Percentiles rank a stretch among this genome's conserved stretches.
Evolutionary conservation across 345 rosid genomes (phyloP).

Genomic region (Rhodamnia argentea): DNA sequence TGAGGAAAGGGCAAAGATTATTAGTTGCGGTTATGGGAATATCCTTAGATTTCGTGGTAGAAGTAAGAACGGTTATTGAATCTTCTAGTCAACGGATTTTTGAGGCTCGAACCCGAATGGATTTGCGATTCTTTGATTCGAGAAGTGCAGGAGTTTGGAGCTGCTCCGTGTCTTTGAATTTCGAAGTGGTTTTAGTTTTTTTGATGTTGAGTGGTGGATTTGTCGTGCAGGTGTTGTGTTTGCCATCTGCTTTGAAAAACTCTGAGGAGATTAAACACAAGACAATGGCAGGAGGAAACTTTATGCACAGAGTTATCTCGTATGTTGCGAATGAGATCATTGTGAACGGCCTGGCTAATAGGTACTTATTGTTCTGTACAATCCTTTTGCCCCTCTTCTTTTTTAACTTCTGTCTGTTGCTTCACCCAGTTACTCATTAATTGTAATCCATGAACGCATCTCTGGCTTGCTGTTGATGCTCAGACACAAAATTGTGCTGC

Average conservation of each 20-base stretch:
- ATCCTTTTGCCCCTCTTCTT: not conserved
- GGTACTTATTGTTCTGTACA: constrained; percentile 20
- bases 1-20: not conserved
- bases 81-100: too few species aligned
- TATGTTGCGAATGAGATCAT: constrained; percentile 72
- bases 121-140: not conserved
- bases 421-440: not conserved
- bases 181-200: not conserved
- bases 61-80: too few species aligned
- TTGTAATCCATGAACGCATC: not conserved
- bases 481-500: not conserved
- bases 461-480: not conserved
- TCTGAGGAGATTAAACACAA: not conserved
- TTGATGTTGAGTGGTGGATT: not conserved
- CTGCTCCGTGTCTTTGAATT: not conserved
- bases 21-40: not conserved
- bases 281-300: constrained; percentile 88
- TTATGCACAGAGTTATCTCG: constrained; percentile 61
- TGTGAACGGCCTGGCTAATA: constrained; percentile 83
- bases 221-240: not conserved
- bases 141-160: not conserved
- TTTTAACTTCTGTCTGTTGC: not conserved
- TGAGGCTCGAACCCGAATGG: not conserved
- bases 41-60: not conserved
- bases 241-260: not conserved